These are phyloP conservation scores for Fragosphaeria purpurea DNA, from an alignment of 2,329 filamentous ascomycete genomes.

Conservation along the genomic window DNA sequence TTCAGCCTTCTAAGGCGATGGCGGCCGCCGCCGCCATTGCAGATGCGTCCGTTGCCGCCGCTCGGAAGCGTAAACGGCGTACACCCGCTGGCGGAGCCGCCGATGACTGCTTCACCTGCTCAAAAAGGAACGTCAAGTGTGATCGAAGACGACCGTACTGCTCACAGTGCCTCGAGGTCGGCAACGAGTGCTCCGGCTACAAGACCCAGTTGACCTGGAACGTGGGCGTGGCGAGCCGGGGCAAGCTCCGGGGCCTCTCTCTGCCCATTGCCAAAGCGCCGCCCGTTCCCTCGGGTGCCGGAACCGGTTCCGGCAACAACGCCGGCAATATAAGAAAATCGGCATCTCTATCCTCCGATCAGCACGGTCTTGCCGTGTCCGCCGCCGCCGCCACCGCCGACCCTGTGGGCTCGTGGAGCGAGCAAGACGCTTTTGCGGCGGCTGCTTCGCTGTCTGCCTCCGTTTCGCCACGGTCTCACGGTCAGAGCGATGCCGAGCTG, in stretches of 20 bases:
- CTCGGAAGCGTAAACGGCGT: constrained; percentile 71
- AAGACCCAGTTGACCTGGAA: constrained; percentile 96
- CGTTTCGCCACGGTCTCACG: constrained; percentile 21
- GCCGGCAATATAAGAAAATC: constrained; percentile 35
- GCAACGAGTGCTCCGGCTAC: constrained; percentile 90
- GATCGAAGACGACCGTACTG: constrained; percentile 90
- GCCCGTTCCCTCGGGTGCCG: constrained; percentile 32
- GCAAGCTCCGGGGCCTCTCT: constrained; percentile 84
- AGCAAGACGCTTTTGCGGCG: constrained; percentile 21
- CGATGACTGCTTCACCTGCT: constrained; percentile 92
- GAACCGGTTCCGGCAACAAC: background rate
- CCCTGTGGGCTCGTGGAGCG: constrained; percentile 28
- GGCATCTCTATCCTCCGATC: constrained; percentile 20
- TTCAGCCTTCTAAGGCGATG: constrained; percentile 34
- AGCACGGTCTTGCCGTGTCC: constrained; percentile 21
- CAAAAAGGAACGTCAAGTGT: constrained; percentile 73
- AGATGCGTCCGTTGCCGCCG: constrained; percentile 22
- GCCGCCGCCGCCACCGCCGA: constrained; percentile 30
- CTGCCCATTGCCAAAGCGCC: constrained; percentile 56
- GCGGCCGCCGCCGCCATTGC: constrained; percentile 16
- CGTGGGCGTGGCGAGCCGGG: constrained; percentile 87
- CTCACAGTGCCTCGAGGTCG: constrained; percentile 83
- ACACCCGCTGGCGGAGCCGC: constrained; percentile 80
- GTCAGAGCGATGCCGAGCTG: constrained; percentile 28
- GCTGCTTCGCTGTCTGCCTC: constrained; percentile 2